Evolutionary conservation across 805 yeast genomes (phyloP).

Genomic region (Metschnikowia bowlesiae): DNA sequence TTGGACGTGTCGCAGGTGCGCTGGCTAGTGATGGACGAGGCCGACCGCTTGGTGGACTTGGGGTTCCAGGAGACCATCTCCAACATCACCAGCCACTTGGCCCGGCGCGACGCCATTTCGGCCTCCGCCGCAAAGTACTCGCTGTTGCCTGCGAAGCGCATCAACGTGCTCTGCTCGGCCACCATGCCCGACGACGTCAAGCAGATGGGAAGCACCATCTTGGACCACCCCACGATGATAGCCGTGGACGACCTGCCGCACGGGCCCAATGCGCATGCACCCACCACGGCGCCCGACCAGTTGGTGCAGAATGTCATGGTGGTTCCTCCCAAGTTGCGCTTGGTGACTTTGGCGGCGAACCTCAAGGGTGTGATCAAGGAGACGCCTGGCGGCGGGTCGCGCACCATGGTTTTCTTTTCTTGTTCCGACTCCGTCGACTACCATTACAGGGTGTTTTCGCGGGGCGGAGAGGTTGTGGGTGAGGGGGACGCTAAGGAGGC

Average conservation of each 20-base stretch:
- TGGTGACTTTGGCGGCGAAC: constrained; percentile 72
- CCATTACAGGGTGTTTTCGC: constrained; percentile 72
- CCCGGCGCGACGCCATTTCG: constrained; percentile 39
- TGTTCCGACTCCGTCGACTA: constrained; percentile 97
- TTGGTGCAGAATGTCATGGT: constrained; percentile 73
- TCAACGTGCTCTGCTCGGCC: constrained; percentile 89
- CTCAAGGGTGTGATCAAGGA: constrained; percentile 44
- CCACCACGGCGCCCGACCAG: constrained; percentile 78
- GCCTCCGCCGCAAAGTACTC: constrained; percentile 40
- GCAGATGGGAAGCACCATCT: constrained; percentile 72
- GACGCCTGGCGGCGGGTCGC: constrained; percentile 29
- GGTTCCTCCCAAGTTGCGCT: constrained; percentile 87
- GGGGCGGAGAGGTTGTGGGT: constrained; percentile 45
- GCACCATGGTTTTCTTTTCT: constrained; percentile 81
- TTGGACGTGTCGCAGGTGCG: constrained; percentile 70
- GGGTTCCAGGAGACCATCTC: constrained; percentile 94
- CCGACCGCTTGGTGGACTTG: constrained; percentile 90
- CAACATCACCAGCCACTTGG: constrained; percentile 61
- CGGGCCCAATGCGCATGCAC: constrained; percentile 7
- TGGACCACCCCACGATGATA: constrained; percentile 71
- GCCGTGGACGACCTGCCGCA: constrained; percentile 28
- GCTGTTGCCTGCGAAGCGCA: constrained; percentile 61
- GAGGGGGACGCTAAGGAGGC: constrained; percentile 17
- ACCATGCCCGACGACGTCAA: constrained; percentile 80
- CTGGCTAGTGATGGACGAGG: constrained; percentile 93